A percentile compares a stretch with the other conserved stretches of the same genome.
Conservation (phyloP, 495 filamentous ascomycete species). For the Penicillium manginii region DNA sequence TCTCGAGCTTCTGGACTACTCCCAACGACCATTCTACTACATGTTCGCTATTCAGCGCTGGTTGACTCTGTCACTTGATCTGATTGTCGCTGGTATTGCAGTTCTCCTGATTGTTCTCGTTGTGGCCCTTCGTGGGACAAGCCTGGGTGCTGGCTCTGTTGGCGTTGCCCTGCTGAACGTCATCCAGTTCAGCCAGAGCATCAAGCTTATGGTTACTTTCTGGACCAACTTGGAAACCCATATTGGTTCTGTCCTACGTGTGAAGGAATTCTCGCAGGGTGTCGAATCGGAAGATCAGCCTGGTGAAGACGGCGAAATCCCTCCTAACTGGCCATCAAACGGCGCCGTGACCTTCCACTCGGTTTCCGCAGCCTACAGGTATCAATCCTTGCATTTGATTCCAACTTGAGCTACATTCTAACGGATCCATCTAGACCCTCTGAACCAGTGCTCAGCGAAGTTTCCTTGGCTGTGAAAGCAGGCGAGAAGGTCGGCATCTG, state of each 20-base stretch:
- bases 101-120: slow-evolving; percentile 52
- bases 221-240: slow-evolving; percentile 63
- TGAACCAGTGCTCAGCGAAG: slow-evolving; percentile 51
- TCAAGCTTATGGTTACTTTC: slow-evolving; percentile 55
- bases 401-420: slow-evolving; percentile 15
- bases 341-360: slow-evolving; percentile 56
- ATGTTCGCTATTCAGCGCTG: slow-evolving; percentile 58
- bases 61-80: slow-evolving; percentile 54
- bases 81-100: slow-evolving; percentile 53
- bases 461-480: slow-evolving; percentile 53
- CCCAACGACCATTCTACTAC: slow-evolving; percentile 62
- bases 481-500: slow-evolving; percentile 64
- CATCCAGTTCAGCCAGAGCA: slow-evolving; percentile 55
- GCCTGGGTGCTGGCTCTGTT: slow-evolving; percentile 50
- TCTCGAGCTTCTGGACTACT: slow-evolving; percentile 55
- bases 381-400: slow-evolving; percentile 7
- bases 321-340: slow-evolving; percentile 51
- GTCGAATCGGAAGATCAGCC: slow-evolving; percentile 53
- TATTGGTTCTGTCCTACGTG: slow-evolving; percentile 60
- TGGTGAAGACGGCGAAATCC: slow-evolving; percentile 41
- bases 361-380: slow-evolving; percentile 48
- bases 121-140: slow-evolving; percentile 43
- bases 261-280: slow-evolving; percentile 57
- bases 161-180: slow-evolving; percentile 64
- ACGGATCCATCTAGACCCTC: slow-evolving; percentile 25